Conservation (phyloP, 352 stramenopile genomes). For the Phytophthora pluvialis region DNA sequence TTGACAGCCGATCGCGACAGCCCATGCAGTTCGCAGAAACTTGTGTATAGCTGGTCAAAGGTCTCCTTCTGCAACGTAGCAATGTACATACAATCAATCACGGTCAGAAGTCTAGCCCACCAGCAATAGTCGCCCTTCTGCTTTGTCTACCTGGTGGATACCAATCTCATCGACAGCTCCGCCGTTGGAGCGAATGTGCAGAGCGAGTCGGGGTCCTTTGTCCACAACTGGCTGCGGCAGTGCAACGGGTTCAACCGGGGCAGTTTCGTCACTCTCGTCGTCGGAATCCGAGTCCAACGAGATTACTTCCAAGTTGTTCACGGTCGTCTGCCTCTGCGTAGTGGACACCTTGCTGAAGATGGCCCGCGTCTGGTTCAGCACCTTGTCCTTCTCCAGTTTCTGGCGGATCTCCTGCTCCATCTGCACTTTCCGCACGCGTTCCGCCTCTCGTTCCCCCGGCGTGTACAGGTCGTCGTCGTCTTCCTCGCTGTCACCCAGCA, state of each 20-base stretch:
- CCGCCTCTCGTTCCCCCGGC: constrained; percentile 42
- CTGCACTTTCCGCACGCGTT: constrained; percentile 41
- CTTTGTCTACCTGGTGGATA: constrained; percentile 55
- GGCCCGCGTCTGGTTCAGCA: constrained; percentile 65
- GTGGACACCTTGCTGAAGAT: constrained; percentile 56
- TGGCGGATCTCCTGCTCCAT: constrained; percentile 64
- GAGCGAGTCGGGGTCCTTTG: constrained; percentile 59
- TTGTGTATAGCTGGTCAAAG: constrained; percentile 67
- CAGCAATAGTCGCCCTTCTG: background rate
- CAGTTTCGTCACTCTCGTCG: constrained; percentile 30
- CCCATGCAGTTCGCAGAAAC: constrained; percentile 69
- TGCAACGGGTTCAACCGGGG: constrained; percentile 4
- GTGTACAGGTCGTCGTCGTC: constrained; percentile 55
- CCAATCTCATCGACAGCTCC: constrained; percentile 54
- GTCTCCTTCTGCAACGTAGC: constrained; percentile 54
- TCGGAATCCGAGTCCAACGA: constrained; percentile 61
- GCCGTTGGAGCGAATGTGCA: constrained; percentile 72
- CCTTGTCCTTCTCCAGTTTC: constrained; percentile 55
- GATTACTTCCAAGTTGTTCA: constrained; percentile 50
- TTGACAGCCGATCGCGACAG: constrained; percentile 62
- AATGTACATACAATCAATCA: background rate
- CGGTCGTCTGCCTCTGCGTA: constrained; percentile 28
- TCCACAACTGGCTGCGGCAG: constrained; percentile 19
- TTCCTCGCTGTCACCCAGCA: constrained; percentile 35
- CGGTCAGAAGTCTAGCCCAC: constrained; percentile 1